These are phyloP conservation scores for Paramecium sonneborni DNA, from an alignment of 73 alveolate species.

Conservation along the genomic window DNA sequence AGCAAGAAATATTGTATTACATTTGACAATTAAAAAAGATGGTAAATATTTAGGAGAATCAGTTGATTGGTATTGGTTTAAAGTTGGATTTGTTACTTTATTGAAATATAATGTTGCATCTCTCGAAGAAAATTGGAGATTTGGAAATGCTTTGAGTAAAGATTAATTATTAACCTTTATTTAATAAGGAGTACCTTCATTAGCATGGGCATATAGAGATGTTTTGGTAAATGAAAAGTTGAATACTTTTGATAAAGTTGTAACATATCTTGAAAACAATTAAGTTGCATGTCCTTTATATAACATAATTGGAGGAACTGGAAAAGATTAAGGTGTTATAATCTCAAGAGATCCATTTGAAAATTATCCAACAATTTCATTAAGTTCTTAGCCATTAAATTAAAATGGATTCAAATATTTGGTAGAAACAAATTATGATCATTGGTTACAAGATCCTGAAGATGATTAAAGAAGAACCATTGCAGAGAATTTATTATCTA, in stretches of 20 bases:
- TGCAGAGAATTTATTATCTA: background rate
- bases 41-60: slow-evolving; percentile 54
- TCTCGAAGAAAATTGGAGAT: slow-evolving; percentile 48
- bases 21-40: slow-evolving; percentile 2
- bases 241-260: background rate
- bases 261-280: slow-evolving; percentile 30
- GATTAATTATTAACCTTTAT: background rate
- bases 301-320: slow-evolving; percentile 27
- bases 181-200: slow-evolving; percentile 20
- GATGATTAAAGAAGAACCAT: slow-evolving; percentile 47
- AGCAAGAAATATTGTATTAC: slow-evolving; percentile 48
- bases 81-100: slow-evolving; percentile 51
- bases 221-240: slow-evolving; percentile 15
- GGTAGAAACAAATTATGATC: slow-evolving; percentile 48
- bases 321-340: slow-evolving; percentile 16
- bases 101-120: slow-evolving; percentile 48
- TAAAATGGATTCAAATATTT: background rate
- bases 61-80: slow-evolving; percentile 63
- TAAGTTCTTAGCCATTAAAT: background rate
- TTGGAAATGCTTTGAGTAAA: background rate
- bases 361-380: background rate
- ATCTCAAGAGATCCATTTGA: slow-evolving; percentile 51
- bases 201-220: slow-evolving; percentile 50
- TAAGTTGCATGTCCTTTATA: slow-evolving; percentile 18
- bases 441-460: slow-evolving; percentile 37